Evolutionary conservation across 2,329 filamentous ascomycete species (phyloP).

Genomic region (Hypoxylon sp.): DNA sequence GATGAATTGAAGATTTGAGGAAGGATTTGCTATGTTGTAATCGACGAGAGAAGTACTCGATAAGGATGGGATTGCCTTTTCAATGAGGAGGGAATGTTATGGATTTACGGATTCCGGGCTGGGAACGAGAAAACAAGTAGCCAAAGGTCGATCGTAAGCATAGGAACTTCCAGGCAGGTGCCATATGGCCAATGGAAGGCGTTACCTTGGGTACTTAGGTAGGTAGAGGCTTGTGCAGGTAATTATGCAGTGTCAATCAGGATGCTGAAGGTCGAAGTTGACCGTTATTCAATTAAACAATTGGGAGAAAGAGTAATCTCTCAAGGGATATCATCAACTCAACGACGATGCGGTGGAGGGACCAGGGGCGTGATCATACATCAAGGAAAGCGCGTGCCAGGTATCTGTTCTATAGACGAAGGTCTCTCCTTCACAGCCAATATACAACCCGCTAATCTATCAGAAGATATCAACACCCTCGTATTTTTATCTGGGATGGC

Average conservation of each 20-base stretch:
- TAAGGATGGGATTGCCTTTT: no score
- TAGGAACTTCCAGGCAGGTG: neutral
- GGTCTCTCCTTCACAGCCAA: slow-evolving; percentile 26
- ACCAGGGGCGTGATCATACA: slow-evolving; percentile 7
- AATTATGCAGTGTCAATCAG: neutral
- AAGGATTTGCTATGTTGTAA: neutral
- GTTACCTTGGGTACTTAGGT: no score
- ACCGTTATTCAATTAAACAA: neutral
- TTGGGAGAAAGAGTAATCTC: slow-evolving; percentile 2
- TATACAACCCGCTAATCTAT: slow-evolving; percentile 31
- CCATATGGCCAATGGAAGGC: no score
- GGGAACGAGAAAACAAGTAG: no score
- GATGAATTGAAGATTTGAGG: neutral
- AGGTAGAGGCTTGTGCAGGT: neutral
- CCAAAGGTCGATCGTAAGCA: neutral
- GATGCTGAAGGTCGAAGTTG: neutral
- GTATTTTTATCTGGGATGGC: slow-evolving; percentile 2
- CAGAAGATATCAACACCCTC: slow-evolving; percentile 1
- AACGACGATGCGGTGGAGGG: neutral
- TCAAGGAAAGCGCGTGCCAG: slow-evolving; percentile 19
- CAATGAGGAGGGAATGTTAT: no score
- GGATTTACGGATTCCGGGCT: no score
- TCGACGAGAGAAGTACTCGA: no score
- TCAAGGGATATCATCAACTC: slow-evolving; percentile 2
- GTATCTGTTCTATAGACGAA: slow-evolving; percentile 32